phyloP scores from a whole-genome alignment of 306 rosid species.

The Purshia tridentata region DNA sequence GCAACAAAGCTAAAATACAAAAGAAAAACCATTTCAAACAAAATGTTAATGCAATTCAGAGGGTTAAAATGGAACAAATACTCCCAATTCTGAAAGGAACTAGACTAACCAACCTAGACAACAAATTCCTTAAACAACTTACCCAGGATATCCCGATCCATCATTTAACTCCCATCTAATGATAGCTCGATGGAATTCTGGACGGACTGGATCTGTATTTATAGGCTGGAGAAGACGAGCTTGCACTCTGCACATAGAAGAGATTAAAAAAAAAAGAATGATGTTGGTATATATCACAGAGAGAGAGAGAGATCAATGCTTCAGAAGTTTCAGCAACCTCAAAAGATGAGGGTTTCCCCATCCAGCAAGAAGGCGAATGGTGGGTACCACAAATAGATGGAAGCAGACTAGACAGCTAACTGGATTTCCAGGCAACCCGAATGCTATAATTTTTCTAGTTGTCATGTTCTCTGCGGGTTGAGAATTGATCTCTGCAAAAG shows the following conservation, averaged over 20 bases:
- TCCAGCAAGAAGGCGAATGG: slow-evolving; percentile 78
- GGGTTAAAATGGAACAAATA: neutral
- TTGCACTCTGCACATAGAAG: slow-evolving; percentile 50
- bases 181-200: slow-evolving; percentile 73
- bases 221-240: slow-evolving; percentile 64
- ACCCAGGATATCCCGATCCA: slow-evolving; percentile 89
- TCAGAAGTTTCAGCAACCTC: slow-evolving; percentile 52
- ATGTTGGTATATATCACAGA: neutral
- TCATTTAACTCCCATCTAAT: slow-evolving; percentile 73
- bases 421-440: slow-evolving; percentile 97
- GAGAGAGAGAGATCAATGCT: slow-evolving; percentile 11
- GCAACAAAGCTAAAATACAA: slow-evolving; percentile 74
- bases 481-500: slow-evolving; percentile 66
- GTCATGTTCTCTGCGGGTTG: slow-evolving; percentile 36
- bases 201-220: slow-evolving; percentile 68
- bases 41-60: neutral
- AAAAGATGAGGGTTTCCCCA: slow-evolving; percentile 70
- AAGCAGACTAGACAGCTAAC: slow-evolving; percentile 85
- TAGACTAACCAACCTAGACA: neutral
- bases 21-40: neutral
- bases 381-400: slow-evolving; percentile 83
- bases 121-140: slow-evolving; percentile 36
- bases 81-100: neutral
- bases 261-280: neutral
- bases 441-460: slow-evolving; percentile 54